Evolutionary conservation across 352 stramenopile genomes (phyloP).

Genomic region (Elongisporangium undulatum): DNA sequence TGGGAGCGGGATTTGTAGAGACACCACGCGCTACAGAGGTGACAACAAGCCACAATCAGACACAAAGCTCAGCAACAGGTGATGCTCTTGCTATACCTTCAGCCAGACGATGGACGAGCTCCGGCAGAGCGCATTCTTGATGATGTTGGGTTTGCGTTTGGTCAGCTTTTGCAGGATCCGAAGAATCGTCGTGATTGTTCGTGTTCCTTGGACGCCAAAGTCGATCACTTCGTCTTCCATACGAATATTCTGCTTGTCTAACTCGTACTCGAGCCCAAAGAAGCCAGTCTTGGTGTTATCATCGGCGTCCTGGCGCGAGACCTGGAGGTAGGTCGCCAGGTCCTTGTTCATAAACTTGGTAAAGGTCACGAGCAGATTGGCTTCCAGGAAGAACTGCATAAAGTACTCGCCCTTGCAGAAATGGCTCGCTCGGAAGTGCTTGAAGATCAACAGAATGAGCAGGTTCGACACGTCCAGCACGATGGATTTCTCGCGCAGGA

Average conservation of each 20-base stretch:
- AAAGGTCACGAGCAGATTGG: conserved; percentile 59
- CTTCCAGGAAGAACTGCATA: conserved; percentile 78
- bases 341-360: conserved; percentile 90
- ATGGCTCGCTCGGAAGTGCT: conserved; percentile 73
- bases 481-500: conserved; percentile 75
- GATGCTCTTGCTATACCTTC: conserved; percentile 30
- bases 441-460: conserved; percentile 65
- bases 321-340: conserved; percentile 71
- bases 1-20: conserved; percentile 54
- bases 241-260: conserved; percentile 52
- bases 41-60: not conserved
- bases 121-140: conserved; percentile 75
- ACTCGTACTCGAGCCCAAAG: conserved; percentile 49
- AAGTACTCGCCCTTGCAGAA: conserved; percentile 76
- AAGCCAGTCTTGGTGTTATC: conserved; percentile 55
- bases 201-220: conserved; percentile 57
- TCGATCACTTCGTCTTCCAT: conserved; percentile 71
- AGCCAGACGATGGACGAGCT: conserved; percentile 76
- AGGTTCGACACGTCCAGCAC: conserved; percentile 69
- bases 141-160: conserved; percentile 82
- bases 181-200: conserved; percentile 74
- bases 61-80: not conserved
- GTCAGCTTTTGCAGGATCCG: conserved; percentile 80
- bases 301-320: conserved; percentile 43
- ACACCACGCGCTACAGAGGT: conserved; percentile 49